Conservation (phyloP, 2,329 filamentous ascomycete species). For the Moelleriella libera region DNA sequence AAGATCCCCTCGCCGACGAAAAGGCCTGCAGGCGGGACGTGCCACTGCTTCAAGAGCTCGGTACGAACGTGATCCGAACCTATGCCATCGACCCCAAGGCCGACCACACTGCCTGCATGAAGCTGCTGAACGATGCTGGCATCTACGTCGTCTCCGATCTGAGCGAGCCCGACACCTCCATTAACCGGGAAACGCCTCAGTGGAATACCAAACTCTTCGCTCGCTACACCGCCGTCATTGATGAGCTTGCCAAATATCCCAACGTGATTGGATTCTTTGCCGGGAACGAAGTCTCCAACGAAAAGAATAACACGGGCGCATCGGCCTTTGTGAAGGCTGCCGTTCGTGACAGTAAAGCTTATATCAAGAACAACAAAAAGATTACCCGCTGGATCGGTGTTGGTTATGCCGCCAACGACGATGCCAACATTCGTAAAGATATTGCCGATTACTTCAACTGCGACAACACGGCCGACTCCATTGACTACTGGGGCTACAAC, state of each 20-base stretch:
- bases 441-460: conserved; percentile 95
- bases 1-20: conserved; percentile 67
- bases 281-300: conserved; percentile 93
- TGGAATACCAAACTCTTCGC: conserved; percentile 71
- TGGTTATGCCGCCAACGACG: conserved; percentile 93
- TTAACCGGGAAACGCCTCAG: conserved; percentile 63
- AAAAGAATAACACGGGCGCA: conserved; percentile 73
- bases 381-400: conserved; percentile 77
- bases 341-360: conserved; percentile 87
- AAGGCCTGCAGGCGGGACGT: conserved; percentile 71
- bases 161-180: conserved; percentile 66
- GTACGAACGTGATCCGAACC: conserved; percentile 87
- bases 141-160: conserved; percentile 95
- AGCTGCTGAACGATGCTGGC: conserved; percentile 62
- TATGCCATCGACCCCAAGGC: conserved; percentile 76
- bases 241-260: conserved; percentile 66
- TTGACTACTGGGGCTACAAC: conserved; percentile 99
- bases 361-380: conserved; percentile 70
- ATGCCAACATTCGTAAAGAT: conserved; percentile 64
- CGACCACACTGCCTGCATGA: conserved; percentile 78
- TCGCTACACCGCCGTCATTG: conserved; percentile 75
- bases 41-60: conserved; percentile 60
- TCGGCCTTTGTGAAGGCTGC: conserved; percentile 96
- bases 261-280: conserved; percentile 97
- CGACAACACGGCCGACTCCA: conserved; percentile 46